Evolutionary conservation across 352 stramenopile genomes (phyloP), one percentile per base, ranked within the genome.

Genomic region (Phytophthora melonis): DNA sequence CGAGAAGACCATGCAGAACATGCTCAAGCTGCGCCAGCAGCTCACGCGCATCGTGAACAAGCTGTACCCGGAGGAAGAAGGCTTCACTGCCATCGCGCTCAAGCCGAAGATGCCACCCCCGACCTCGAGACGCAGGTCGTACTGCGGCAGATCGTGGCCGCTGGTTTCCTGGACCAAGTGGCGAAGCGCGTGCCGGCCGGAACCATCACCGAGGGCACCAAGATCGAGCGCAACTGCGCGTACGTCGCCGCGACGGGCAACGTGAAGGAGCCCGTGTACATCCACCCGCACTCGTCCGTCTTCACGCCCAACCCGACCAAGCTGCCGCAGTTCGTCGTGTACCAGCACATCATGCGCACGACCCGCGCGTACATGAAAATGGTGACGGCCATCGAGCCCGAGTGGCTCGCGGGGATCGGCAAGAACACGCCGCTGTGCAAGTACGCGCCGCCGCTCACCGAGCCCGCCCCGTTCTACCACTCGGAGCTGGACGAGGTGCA

Each of bases 381-480:
- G 69, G 97, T 99, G 25, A 99, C 98, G 9, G 95, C 97, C 1
- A 95, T 99, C 14, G 98, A 99, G 67, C 93, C 96, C 6, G 88
- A 98, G 74, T 99, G 98, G 98, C 90, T 99, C 18, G 80, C 84
- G n/a, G 81, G 81, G 5, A 89, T 96, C n/a, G 88, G 80, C 10
- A 86, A 91, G 68, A 82, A 84, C 59, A 93, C 87, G 23, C 87
- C 89, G 36, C 63, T 96, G 56, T 94, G 88, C 67, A 85, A 82
- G 52, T 94, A 90, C 59, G 88, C 84, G 34, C 70, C 70, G 50
- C 87, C 88, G 7, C 63, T 96, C 21, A 64, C 67, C 0, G 88
- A 94, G 67, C 88, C 89, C 25, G 73, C 74, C 21, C 89, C 89
- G 27, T 89, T 80, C 50, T 96, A 93, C 61, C 72, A 93, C 41